Evolutionary conservation across 192 early-diverging fungal species (phyloP), one percentile per base, ranked within the genome.

Genomic region (Mortierella antarctica): DNA sequence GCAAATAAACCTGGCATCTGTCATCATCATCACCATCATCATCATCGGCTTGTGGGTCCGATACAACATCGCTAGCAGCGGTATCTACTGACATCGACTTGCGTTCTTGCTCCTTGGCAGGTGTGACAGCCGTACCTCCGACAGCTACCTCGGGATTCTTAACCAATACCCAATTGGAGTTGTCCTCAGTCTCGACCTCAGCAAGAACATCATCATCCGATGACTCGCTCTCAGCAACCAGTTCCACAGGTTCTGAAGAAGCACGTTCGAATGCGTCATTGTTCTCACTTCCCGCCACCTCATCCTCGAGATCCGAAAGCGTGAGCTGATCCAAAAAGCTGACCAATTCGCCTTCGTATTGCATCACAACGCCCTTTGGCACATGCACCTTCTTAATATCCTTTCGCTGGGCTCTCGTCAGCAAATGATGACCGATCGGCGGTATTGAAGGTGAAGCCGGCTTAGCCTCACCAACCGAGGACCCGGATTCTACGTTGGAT

Each of bases 321-420:
- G 80, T 70, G n/a, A 82, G 56, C 39, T 68, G 79, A 23, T 85
- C 72, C 70, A 86, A 76, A 60, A 87, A 89, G 40, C 72, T 56
- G 23, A 84, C 65, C 41, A 89, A 55, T 57, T 86, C 68, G 0
- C 81, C 78, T 40, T 89, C 88, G 41, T 83, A 89, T 20, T 73
- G 81, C 44, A 74, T 70, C 13, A 89, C 82, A 39, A 87, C 48
- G 0, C 85, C 83, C 61, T 86, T 55, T n/a, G 88, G 86, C 12
- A 88, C 76, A 70, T 89, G 86, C 13, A 76, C 65, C 56, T 79
- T 84, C 47, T 84, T 87, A n/a, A 89, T 74, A 50, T 86, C 72
- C 44, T 84, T 80, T 6, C 85, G 76, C 18, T 83, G 71, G 17
- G 79, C 68, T 47, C 83, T 74, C 15, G 75, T 71, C 41, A 86